A percentile compares a stretch with the other conserved stretches of the same genome.
phyloP scores from a whole-genome alignment of 1,139 yeast species.

The Protomyces gravidus region DNA sequence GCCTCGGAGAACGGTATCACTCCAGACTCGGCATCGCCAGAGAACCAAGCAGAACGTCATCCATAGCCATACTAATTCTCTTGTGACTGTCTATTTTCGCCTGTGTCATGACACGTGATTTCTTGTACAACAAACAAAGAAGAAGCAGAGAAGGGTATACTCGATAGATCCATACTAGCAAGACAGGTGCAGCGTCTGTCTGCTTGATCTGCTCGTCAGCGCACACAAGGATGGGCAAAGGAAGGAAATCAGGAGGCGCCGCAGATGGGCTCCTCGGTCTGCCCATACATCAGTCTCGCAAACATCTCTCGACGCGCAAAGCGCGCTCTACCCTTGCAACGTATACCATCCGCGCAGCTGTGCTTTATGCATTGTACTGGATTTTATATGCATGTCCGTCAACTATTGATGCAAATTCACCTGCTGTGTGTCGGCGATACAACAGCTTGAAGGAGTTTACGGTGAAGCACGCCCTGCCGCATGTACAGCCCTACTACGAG shows the following conservation, averaged over 20 bases:
- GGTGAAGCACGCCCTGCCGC: slow-evolving; percentile 16
- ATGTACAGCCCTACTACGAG: slow-evolving; percentile 21
- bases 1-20: neutral
- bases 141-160: no score
- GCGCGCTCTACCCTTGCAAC: slow-evolving; percentile 14
- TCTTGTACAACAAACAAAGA: no score
- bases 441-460: slow-evolving; percentile 8
- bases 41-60: no score
- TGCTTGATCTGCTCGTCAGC: no score
- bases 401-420: slow-evolving; percentile 6
- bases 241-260: slow-evolving; percentile 3
- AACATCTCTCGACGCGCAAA: neutral
- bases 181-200: no score
- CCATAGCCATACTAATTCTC: no score
- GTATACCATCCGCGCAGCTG: slow-evolving; percentile 9
- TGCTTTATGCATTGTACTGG: slow-evolving; percentile 25
- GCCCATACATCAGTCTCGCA: slow-evolving; percentile 10
- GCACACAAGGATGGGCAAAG: neutral
- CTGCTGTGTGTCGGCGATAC: slow-evolving; percentile 21
- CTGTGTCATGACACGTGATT: no score
- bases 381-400: slow-evolving; percentile 23
- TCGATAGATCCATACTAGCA: no score
- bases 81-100: no score
- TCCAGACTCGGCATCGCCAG: neutral
- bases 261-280: slow-evolving; percentile 20